phyloP scores from a whole-genome alignment of 257 asterid species.

The Solanum raphanifolium region DNA sequence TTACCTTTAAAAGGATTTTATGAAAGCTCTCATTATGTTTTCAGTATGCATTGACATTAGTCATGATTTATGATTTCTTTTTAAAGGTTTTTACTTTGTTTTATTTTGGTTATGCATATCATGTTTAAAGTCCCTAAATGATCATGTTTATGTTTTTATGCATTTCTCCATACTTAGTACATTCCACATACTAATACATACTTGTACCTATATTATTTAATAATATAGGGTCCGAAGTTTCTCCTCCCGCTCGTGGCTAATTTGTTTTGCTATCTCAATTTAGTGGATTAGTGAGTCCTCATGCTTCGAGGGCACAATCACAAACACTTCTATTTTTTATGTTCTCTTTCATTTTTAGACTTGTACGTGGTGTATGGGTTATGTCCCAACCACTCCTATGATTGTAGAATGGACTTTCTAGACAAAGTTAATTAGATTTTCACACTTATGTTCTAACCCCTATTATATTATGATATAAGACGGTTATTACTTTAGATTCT shows the following conservation, averaged over 20 bases:
- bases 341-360: not conserved
- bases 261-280: not conserved
- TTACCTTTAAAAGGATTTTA: not conserved
- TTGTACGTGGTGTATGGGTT: not conserved
- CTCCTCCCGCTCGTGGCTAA: not conserved
- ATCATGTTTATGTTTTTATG: not conserved
- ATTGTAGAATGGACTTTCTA: not conserved
- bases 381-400: not conserved
- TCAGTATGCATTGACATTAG: not conserved
- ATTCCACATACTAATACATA: not conserved
- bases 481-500: not conserved
- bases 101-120: not conserved
- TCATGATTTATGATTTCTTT: not conserved
- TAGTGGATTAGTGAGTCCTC: not conserved
- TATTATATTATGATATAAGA: not conserved
- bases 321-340: not conserved
- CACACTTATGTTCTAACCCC: not conserved
- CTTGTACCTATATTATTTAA: not conserved
- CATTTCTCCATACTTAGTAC: not conserved
- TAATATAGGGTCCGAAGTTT: not conserved
- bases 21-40: not conserved
- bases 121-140: not conserved
- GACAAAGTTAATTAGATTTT: not conserved
- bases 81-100: not conserved
- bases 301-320: not conserved